Evolutionary conservation across 805 yeast species (phyloP).

Genomic region (Metschnikowia gelsemii): DNA sequence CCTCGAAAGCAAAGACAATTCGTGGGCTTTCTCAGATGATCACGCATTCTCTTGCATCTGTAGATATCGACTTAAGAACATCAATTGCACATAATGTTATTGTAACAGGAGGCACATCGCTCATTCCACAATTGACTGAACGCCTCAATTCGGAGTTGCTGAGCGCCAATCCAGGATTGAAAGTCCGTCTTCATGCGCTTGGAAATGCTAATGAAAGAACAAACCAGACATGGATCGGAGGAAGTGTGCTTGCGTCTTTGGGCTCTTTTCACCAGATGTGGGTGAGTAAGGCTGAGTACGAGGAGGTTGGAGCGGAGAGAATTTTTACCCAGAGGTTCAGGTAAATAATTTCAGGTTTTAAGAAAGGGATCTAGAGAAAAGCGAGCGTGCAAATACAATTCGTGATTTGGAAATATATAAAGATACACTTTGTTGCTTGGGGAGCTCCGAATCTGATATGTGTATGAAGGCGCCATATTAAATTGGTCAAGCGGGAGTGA

Average conservation of each 20-base stretch:
- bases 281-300: slow-evolving; percentile 85
- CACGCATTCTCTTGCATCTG: slow-evolving; percentile 51
- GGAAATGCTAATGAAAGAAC: slow-evolving; percentile 78
- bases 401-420: neutral
- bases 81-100: slow-evolving; percentile 86
- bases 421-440: no score
- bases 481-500: no score
- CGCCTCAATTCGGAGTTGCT: slow-evolving; percentile 70
- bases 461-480: no score
- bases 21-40: slow-evolving; percentile 62
- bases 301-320: slow-evolving; percentile 84
- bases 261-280: slow-evolving; percentile 95
- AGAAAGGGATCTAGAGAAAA: no score
- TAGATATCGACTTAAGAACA: slow-evolving; percentile 82
- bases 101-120: slow-evolving; percentile 79
- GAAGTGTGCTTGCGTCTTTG: slow-evolving; percentile 79
- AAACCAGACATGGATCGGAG: slow-evolving; percentile 89
- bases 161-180: slow-evolving; percentile 74
- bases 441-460: no score
- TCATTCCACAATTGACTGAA: slow-evolving; percentile 79
- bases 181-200: slow-evolving; percentile 77
- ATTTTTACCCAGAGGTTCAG: slow-evolving; percentile 80
- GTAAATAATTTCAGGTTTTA: slow-evolving; percentile 37
- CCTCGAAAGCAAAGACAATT: slow-evolving; percentile 22
- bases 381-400: no score